Conservation (phyloP, 129 eudicot genomes). For the Kitagawia praeruptora region DNA sequence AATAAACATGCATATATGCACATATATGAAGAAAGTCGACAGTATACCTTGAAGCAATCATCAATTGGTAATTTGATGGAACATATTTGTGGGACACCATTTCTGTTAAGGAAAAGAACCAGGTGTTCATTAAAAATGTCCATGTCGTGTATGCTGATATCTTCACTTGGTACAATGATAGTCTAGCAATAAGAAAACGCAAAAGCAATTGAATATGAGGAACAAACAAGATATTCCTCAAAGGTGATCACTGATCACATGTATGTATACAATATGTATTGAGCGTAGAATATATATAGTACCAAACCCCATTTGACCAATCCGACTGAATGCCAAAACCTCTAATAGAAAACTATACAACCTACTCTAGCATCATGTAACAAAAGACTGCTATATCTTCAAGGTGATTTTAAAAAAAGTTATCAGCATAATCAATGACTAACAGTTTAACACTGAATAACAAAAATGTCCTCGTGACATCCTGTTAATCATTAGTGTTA, state of each 20-base stretch:
- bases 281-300: neutral
- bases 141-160: constrained; percentile 59
- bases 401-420: neutral
- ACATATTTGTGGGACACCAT: constrained; percentile 55
- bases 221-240: neutral
- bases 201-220: constrained; percentile 6
- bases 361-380: neutral
- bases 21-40: neutral
- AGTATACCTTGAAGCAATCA: constrained; percentile 36
- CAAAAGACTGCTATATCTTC: neutral
- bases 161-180: constrained; percentile 54
- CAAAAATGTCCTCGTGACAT: neutral
- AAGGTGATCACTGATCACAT: neutral
- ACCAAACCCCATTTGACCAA: neutral
- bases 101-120: constrained; percentile 53
- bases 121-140: constrained; percentile 62
- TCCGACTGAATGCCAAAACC: neutral
- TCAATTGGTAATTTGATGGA: constrained; percentile 69
- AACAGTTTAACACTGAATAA: neutral
- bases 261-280: neutral
- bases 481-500: neutral
- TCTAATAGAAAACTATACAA: neutral
- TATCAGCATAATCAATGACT: neutral
- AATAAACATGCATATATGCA: neutral
- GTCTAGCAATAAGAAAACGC: constrained; percentile 31